A percentile compares a stretch with the other conserved stretches of the same genome.
Conservation (phyloP, 371 early-diverging fungal genomes). For the Mucor racemosus region DNA sequence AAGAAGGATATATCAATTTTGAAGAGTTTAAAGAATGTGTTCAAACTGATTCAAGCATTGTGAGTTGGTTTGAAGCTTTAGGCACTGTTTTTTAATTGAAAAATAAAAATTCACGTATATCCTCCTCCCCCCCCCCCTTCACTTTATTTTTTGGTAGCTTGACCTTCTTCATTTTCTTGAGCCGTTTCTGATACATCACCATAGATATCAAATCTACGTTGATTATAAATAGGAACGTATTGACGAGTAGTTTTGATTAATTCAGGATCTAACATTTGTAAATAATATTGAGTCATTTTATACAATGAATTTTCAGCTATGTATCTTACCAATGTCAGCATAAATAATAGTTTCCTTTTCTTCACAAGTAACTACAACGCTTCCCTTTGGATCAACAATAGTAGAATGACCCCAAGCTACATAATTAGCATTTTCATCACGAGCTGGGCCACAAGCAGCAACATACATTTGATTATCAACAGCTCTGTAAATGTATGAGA, state of each 20-base stretch:
- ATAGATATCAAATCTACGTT: constrained; percentile 92
- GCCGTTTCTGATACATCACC: constrained; percentile 53
- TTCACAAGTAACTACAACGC: constrained; percentile 71
- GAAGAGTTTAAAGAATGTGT: constrained; percentile 81
- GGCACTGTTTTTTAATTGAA: constrained; percentile 67
- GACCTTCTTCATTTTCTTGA: constrained; percentile 31
- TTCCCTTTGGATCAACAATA: constrained; percentile 84
- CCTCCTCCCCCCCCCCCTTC: too few relatives aligned
- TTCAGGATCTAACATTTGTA: constrained; percentile 54
- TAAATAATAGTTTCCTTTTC: constrained; percentile 86
- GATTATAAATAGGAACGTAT: constrained; percentile 75
- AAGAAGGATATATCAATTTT: constrained; percentile 70
- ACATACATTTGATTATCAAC: constrained; percentile 83
- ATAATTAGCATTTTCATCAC: constrained; percentile 78
- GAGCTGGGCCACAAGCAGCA: constrained; percentile 94
- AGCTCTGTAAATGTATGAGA: constrained; percentile 41
- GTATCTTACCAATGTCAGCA: constrained; percentile 71
- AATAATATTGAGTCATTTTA: too few relatives aligned
- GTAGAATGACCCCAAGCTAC: constrained; percentile 96
- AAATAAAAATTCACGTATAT: neutral
- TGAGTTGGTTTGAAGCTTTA: constrained; percentile 75
- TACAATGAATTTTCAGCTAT: neutral
- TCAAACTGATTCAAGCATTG: constrained; percentile 68
- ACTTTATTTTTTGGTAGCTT: constrained; percentile 30
- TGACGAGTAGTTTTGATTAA: constrained; percentile 66